Conservation (phyloP, 768 basidiomycete genomes). For the Crassisporium funariophilum region DNA sequence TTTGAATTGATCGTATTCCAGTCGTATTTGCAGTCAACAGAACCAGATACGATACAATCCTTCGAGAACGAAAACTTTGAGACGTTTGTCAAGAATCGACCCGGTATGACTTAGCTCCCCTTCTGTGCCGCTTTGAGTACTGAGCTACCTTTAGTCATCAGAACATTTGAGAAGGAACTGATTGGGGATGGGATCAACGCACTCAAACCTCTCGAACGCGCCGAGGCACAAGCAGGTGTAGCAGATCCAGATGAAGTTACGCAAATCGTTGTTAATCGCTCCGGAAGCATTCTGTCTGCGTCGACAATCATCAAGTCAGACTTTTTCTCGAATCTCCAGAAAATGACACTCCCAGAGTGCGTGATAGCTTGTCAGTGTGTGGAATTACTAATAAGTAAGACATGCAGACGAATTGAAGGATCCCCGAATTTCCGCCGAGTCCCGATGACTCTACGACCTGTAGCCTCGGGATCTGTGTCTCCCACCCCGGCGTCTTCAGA, state of each 20-base stretch:
- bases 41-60: constrained; percentile 77
- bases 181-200: constrained; percentile 74
- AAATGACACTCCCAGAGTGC: constrained; percentile 94
- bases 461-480: constrained; percentile 25
- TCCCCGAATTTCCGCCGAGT: constrained; percentile 91
- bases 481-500: constrained; percentile 32
- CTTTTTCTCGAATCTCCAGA: constrained; percentile 92
- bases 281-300: constrained; percentile 85
- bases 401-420: constrained; percentile 77
- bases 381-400: not conserved
- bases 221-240: constrained; percentile 63
- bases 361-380: not conserved
- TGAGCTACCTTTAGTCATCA: constrained; percentile 65
- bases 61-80: constrained; percentile 79
- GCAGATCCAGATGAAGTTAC: constrained; percentile 92
- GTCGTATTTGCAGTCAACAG: constrained; percentile 80
- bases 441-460: constrained; percentile 58
- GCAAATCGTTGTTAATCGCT: constrained; percentile 79
- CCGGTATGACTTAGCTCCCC: constrained; percentile 54
- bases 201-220: constrained; percentile 79
- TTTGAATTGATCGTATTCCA: constrained; percentile 89
- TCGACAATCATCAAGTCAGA: constrained; percentile 95
- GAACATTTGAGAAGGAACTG: constrained; percentile 93
- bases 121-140: not conserved
- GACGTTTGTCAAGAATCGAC: constrained; percentile 78